Conservation (phyloP, 345 rosid genomes). For the Capsella bursapastoris region DNA sequence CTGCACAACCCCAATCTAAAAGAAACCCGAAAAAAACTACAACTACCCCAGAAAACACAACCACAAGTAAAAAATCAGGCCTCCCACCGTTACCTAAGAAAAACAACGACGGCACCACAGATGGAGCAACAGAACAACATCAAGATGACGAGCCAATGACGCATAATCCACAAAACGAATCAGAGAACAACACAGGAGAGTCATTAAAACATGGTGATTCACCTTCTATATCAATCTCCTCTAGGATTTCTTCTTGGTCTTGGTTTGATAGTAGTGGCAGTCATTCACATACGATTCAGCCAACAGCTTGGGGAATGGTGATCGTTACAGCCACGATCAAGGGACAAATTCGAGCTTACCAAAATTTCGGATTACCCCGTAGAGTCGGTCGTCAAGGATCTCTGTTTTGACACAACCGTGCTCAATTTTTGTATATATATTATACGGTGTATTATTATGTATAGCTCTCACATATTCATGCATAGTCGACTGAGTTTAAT, state of each 20-base stretch:
- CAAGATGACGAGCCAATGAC: constrained; percentile 54
- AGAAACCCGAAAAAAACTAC: constrained; percentile 51
- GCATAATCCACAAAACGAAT: constrained; percentile 45
- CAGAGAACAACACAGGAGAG: constrained; percentile 42
- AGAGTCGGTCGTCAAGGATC: constrained; percentile 64
- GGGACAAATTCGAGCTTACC: constrained; percentile 84
- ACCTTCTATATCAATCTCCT: constrained; percentile 49
- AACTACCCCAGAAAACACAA: constrained; percentile 51
- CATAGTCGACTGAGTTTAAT: constrained; percentile 23
- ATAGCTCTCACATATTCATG: constrained; percentile 20
- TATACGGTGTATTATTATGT: constrained; percentile 3
- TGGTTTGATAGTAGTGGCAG: constrained; percentile 65
- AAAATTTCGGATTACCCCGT: constrained; percentile 86
- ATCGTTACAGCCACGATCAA: constrained; percentile 85
- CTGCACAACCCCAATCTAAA: constrained; percentile 50
- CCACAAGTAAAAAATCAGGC: constrained; percentile 47
- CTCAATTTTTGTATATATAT: constrained; percentile 15
- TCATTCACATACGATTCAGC: constrained; percentile 49
- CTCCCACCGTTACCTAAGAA: constrained; percentile 94
- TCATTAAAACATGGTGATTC: constrained; percentile 44
- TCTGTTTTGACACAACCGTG: constrained; percentile 45
- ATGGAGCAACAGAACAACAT: constrained; percentile 41
- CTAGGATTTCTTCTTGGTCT: constrained; percentile 63
- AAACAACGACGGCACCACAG: constrained; percentile 45
- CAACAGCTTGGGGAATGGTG: constrained; percentile 95